Base-by-base conservation (phyloP, 257 asterid species). In the Misopates orontium region DNA sequence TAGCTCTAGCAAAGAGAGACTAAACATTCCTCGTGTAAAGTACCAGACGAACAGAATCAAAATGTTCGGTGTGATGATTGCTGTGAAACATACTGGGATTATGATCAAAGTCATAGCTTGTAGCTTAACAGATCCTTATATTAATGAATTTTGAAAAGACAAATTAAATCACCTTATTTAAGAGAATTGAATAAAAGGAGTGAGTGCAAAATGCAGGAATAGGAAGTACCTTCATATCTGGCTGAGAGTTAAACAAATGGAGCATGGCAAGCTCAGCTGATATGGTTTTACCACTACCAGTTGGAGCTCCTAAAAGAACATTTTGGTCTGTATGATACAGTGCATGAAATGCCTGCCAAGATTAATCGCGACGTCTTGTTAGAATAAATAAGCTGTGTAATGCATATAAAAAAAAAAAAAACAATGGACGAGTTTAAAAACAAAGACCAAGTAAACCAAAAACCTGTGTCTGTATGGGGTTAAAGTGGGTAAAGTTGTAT, bases 211-310 rank as follows among this genome's bases (percentile, higher is more conserved):
- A 22, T 28, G 28, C 13, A 13, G 60, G 16, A 7, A 24, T 31
- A 15, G 22, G 7, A 13, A 56, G 49, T 65, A 85, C 99, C 96
- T 93, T 93, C 99, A 90, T 84, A 85, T 93, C 96, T 62, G 99
- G 97, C 78, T 90, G 95, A 63, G 95, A 82, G 60, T 82, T 84
- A 64, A 90, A 90, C 57, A 93, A 80, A 80, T 90, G 95, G 56
- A 93, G 96, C 96, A 93, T 87, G 68, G 99, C 97, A 83, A 93
- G 97, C 85, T 93, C 99, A 49, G 99, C 99, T 51, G 99, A 90
- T 75, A 93, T 93, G 22, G 99, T 93, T 84, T 90, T 93, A 64
- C 99, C 99, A 86, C 99, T 93, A 68, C 97, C 97, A 42, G 97
- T 93, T 3, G 99, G 97, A 75, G 97, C 97, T 79, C 99, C 99